These are phyloP conservation scores for Herpetomonas muscarum DNA, from an alignment of 208 protist genomes.

Conservation along the genomic window DNA sequence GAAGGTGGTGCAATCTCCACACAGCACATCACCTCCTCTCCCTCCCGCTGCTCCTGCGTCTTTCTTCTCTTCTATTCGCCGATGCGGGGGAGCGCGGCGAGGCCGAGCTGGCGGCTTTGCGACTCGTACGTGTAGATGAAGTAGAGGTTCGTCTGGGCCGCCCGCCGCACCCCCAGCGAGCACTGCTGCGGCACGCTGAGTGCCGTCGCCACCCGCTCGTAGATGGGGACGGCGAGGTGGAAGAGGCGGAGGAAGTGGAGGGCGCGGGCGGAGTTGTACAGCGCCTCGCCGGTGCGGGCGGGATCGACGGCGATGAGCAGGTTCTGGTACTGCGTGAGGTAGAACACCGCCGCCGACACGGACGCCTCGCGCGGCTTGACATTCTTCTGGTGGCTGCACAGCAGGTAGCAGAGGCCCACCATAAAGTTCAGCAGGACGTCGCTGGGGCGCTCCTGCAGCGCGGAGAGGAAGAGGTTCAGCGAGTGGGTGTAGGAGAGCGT, in stretches of 20 bases:
- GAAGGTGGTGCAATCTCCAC: no score
- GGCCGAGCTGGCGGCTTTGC: constrained; percentile 46
- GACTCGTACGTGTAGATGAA: constrained; percentile 68
- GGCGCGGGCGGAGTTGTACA: constrained; percentile 83
- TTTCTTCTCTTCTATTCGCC: neutral
- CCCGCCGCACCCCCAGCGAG: constrained; percentile 54
- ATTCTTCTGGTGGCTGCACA: constrained; percentile 76
- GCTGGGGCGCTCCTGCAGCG: constrained; percentile 47
- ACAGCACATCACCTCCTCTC: no score
- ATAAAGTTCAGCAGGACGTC: constrained; percentile 76
- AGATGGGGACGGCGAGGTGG: constrained; percentile 71
- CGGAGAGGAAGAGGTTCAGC: constrained; percentile 72
- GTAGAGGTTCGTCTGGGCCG: constrained; percentile 78
- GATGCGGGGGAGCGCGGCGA: constrained; percentile 40
- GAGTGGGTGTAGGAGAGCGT: constrained; percentile 65
- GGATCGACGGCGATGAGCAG: constrained; percentile 40
- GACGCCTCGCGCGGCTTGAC: constrained; percentile 54
- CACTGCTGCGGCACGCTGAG: constrained; percentile 62
- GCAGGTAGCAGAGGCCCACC: constrained; percentile 64
- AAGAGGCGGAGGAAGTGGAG: constrained; percentile 70
- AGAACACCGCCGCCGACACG: constrained; percentile 73
- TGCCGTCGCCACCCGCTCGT: constrained; percentile 67
- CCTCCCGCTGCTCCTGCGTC: neutral
- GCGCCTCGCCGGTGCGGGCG: constrained; percentile 48
- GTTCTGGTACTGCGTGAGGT: constrained; percentile 66